phyloP scores from a whole-genome alignment of 306 rosid genomes.

The Cucumis sativus region Cucumber_9930_V3 NC_026659.2:15616001-15616500 shows the following conservation, averaged over 20 bases:
- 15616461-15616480: constrained; percentile 2
- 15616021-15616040: background rate
- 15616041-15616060: background rate
- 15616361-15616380: constrained; percentile 94
- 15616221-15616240: background rate
- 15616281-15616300: constrained; percentile 97
- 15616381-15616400: constrained; percentile 71
- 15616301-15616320: constrained; percentile 86
- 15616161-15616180: background rate
- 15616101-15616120: background rate
- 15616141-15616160: background rate
- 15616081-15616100: background rate
- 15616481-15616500: constrained; percentile 87
- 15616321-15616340: constrained; percentile 97
- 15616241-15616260: constrained; percentile 78
- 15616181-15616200: background rate
- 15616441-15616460: background rate
- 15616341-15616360: constrained; percentile 96
- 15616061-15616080: background rate
- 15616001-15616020: background rate
- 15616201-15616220: background rate
- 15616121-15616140: background rate
- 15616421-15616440: background rate
- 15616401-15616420: background rate
- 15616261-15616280: constrained; percentile 97